Evolutionary conservation across 2,329 filamentous ascomycete species (phyloP).

Genomic region (Septoria linicola): DNA sequence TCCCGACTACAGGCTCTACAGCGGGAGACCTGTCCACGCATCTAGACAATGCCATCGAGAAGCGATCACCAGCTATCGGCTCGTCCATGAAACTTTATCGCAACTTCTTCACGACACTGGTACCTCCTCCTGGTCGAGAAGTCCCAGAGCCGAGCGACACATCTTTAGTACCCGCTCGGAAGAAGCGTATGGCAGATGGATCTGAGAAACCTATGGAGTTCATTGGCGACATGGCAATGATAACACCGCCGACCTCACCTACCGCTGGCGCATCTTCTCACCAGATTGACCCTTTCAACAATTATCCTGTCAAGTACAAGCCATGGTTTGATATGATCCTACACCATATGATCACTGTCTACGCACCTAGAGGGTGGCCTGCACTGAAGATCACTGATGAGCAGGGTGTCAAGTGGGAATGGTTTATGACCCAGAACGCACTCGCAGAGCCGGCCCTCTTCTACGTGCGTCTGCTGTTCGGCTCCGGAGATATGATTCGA

Average conservation of each 20-base stretch:
- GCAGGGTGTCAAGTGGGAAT: constrained; percentile 35
- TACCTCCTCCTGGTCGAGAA: neutral
- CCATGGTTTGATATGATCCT: constrained; percentile 35
- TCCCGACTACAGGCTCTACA: constrained; percentile 10
- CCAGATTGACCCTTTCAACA: constrained; percentile 34
- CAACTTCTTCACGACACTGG: constrained; percentile 2
- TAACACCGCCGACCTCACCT: constrained; percentile 26
- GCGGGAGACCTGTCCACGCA: constrained; percentile 10
- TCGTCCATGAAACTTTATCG: constrained; percentile 5
- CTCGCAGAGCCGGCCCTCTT: constrained; percentile 37
- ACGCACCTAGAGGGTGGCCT: constrained; percentile 38
- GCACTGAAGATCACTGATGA: constrained; percentile 33
- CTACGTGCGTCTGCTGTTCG: constrained; percentile 37
- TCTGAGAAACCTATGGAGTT: constrained; percentile 20
- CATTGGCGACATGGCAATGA: constrained; percentile 19
- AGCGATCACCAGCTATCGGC: neutral
- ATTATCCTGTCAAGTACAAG: constrained; percentile 35
- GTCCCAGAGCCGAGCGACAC: neutral
- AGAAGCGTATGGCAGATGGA: constrained; percentile 27
- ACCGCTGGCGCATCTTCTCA: constrained; percentile 17
- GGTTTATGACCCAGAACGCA: constrained; percentile 37
- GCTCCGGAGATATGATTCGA: constrained; percentile 36
- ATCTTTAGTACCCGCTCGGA: constrained; percentile 11
- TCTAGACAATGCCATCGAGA: constrained; percentile 8
- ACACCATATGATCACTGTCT: constrained; percentile 39